Evolutionary conservation across 805 yeast genomes (phyloP).

Genomic region (Maudiozyma pseudohumilis): DNA sequence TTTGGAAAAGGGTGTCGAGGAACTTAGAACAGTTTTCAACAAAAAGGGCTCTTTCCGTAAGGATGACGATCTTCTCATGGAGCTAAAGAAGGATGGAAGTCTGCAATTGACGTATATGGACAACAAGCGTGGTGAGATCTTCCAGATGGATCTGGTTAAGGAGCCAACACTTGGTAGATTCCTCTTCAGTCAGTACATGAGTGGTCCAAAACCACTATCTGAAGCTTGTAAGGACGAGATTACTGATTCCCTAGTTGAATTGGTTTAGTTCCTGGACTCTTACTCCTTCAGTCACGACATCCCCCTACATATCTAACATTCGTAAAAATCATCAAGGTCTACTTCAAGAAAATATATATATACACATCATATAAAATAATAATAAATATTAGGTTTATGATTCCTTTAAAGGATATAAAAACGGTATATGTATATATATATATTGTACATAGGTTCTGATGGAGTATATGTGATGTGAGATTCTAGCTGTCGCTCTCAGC

Average conservation of each 20-base stretch:
- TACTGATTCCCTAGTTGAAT: constrained; percentile 13
- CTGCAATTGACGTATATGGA: constrained; percentile 37
- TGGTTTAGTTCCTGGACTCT: constrained; percentile 7
- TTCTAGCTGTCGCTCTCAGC: constrained; percentile 4
- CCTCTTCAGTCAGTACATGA: constrained; percentile 66
- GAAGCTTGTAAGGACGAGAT: constrained; percentile 21
- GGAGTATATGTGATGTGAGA: not conserved
- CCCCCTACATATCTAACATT: not conserved
- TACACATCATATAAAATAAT: not conserved
- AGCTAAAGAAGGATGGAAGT: constrained; percentile 39
- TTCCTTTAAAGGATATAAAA: no score
- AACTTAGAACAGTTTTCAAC: constrained; percentile 52
- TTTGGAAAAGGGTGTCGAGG: constrained; percentile 54
- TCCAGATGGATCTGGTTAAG: constrained; percentile 47
- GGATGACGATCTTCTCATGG: constrained; percentile 56
- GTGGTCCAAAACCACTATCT: constrained; percentile 38
- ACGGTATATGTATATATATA: no score
- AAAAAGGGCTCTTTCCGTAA: constrained; percentile 66
- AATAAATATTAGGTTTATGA: not conserved
- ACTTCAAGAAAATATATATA: not conserved
- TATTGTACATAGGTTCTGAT: not conserved
- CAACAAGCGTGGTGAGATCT: constrained; percentile 29
- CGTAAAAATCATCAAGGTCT: no score
- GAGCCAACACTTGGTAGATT: constrained; percentile 56
- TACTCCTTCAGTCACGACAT: not conserved